A percentile compares a stretch with the other conserved stretches of the same genome.
These are phyloP conservation scores for Cytospora piceae DNA, from an alignment of 2,329 filamentous ascomycete species.

Conservation along the genomic window DNA sequence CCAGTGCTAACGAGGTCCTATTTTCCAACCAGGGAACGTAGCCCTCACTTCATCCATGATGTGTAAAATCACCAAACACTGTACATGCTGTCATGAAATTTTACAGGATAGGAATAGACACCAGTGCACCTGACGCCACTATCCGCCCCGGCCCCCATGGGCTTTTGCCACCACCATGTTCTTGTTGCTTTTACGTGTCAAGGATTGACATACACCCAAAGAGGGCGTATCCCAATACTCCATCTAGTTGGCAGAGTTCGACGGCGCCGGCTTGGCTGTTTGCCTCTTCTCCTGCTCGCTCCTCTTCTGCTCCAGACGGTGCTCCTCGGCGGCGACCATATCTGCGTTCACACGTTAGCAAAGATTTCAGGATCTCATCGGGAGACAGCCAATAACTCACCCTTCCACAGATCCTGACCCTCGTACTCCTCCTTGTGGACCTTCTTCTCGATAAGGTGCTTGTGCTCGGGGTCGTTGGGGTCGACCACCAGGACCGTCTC, in stretches of 20 bases:
- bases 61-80: slow-evolving; percentile 8
- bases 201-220: not conserved
- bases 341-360: slow-evolving; percentile 51
- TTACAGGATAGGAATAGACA: slow-evolving; percentile 16
- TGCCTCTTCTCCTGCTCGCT: slow-evolving; percentile 39
- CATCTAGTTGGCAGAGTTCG: slow-evolving; percentile 11
- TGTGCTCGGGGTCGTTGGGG: slow-evolving; percentile 80
- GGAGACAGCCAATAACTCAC: slow-evolving; percentile 49
- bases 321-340: slow-evolving; percentile 82
- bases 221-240: not conserved
- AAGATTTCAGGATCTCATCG: not conserved
- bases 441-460: slow-evolving; percentile 82
- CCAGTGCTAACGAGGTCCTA: not conserved
- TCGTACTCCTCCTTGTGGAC: slow-evolving; percentile 85
- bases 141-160: not conserved
- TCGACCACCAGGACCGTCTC: slow-evolving; percentile 82
- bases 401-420: slow-evolving; percentile 92
- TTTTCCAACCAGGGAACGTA: not conserved
- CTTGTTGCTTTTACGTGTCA: slow-evolving; percentile 7
- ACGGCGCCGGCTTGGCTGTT: slow-evolving; percentile 29
- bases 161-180: not conserved
- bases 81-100: slow-evolving; percentile 16
- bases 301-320: slow-evolving; percentile 50
- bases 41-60: not conserved
- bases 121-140: slow-evolving; percentile 23